Evolutionary conservation across 2,329 filamentous ascomycete genomes (phyloP).

Genomic region (Neofusicoccum cordaticola): DNA sequence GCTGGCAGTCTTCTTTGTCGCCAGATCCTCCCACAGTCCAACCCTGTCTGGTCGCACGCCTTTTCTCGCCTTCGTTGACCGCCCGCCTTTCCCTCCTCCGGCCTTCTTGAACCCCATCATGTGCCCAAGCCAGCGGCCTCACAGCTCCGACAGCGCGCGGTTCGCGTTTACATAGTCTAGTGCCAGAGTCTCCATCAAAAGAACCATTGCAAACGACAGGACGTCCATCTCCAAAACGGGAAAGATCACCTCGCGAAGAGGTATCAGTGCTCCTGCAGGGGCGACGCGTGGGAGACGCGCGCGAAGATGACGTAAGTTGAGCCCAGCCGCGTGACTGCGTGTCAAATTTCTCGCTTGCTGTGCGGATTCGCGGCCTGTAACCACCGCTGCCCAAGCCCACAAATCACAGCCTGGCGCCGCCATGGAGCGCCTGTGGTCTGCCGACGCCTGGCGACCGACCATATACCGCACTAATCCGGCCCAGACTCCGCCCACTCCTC

Average conservation of each 20-base stretch:
- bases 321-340: background rate
- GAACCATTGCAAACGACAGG: too few species aligned
- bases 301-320: background rate
- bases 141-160: too few species aligned
- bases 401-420: background rate
- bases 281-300: background rate
- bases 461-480: constrained; percentile 8
- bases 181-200: too few species aligned
- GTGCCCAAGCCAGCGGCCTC: too few species aligned
- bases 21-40: background rate
- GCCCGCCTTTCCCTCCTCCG: too few species aligned
- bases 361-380: background rate
- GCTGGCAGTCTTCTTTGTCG: background rate
- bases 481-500: background rate
- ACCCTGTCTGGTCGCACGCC: too few species aligned
- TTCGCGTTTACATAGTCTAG: too few species aligned
- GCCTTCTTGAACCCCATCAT: too few species aligned
- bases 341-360: background rate
- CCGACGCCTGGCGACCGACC: background rate
- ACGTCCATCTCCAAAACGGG: too few species aligned
- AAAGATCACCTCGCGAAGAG: too few species aligned
- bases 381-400: constrained; percentile 1
- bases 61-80: too few species aligned
- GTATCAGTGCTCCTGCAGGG: background rate
- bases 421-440: background rate